A percentile compares a stretch with the other conserved stretches of the same genome.
phyloP scores from a whole-genome alignment of 2,329 filamentous ascomycete genomes.

The Clarireedia homoeocarpa region DNA sequence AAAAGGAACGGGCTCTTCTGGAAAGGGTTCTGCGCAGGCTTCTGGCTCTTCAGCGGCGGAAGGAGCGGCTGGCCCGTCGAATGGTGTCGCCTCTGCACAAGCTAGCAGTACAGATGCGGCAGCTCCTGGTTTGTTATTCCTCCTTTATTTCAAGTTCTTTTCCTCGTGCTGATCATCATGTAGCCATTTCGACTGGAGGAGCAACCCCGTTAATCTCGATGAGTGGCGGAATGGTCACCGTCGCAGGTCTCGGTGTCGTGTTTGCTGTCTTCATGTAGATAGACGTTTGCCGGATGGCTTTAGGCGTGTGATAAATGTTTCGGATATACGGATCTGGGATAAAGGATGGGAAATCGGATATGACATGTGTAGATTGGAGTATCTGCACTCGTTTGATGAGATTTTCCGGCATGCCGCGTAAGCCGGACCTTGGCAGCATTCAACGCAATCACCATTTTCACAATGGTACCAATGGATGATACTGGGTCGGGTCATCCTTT shows the following conservation, averaged over 20 bases:
- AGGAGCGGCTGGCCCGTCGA: conserved; percentile 3
- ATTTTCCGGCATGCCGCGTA: too few species aligned
- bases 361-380: too few species aligned
- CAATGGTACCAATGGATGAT: too few species aligned
- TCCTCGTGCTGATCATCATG: neutral
- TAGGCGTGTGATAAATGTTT: neutral
- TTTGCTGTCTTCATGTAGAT: conserved; percentile 29
- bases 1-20: neutral
- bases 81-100: neutral
- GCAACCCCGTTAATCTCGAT: conserved; percentile 19
- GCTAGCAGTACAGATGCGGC: neutral
- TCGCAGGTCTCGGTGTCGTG: conserved; percentile 24
- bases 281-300: neutral
- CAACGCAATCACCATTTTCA: too few species aligned
- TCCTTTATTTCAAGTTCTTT: neutral
- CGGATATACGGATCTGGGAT: too few species aligned
- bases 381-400: too few species aligned
- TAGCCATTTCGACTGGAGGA: conserved; percentile 14
- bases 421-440: too few species aligned
- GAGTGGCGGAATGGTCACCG: conserved; percentile 23
- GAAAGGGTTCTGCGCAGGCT: neutral
- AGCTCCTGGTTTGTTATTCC: neutral
- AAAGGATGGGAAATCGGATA: neutral
- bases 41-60: neutral
- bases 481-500: too few species aligned